Conservation (phyloP, 495 filamentous ascomycete species). For the Neurospora sp. region DNA sequence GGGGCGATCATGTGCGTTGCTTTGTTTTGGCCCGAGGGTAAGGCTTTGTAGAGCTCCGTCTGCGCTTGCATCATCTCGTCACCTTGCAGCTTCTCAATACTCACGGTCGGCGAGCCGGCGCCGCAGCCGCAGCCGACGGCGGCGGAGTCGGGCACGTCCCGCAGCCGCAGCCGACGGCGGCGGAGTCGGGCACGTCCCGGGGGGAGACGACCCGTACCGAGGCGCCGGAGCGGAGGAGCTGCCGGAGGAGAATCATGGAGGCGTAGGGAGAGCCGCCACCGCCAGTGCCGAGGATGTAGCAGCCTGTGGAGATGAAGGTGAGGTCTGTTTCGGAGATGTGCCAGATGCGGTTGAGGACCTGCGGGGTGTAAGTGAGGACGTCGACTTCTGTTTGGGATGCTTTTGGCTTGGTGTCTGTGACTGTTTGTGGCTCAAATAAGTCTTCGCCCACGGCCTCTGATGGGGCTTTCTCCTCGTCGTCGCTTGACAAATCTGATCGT, state of each 20-base stretch:
- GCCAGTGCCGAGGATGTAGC: conserved; percentile 52
- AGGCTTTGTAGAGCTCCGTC: conserved; percentile 33
- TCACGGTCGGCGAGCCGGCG: conserved; percentile 39
- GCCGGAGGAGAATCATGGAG: conserved; percentile 31
- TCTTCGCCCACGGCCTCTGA: conserved; percentile 9
- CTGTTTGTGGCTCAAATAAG: conserved; percentile 9
- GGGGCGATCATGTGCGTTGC: conserved; percentile 33
- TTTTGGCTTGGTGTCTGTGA: conserved; percentile 7
- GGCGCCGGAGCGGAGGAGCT: conserved; percentile 37
- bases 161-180: conserved; percentile 35
- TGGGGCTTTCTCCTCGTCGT: neutral
- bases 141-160: conserved; percentile 36
- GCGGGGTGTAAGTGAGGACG: conserved; percentile 41
- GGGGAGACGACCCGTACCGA: conserved; percentile 37
- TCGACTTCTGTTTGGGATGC: conserved; percentile 21
- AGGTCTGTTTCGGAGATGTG: conserved; percentile 47
- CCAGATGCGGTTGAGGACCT: conserved; percentile 45
- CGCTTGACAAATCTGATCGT: conserved; percentile 16
- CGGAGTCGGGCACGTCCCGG: conserved; percentile 34
- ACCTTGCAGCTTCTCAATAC: conserved; percentile 42
- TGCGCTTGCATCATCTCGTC: conserved; percentile 42
- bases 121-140: conserved; percentile 37
- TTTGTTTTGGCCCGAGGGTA: neutral
- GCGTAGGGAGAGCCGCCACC: conserved; percentile 46
- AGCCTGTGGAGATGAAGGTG: conserved; percentile 46